Evolutionary conservation across 2,329 filamentous ascomycete genomes (phyloP), one percentile per base, ranked within the genome.

Genomic region (Talaromyces rugulosus): DNA sequence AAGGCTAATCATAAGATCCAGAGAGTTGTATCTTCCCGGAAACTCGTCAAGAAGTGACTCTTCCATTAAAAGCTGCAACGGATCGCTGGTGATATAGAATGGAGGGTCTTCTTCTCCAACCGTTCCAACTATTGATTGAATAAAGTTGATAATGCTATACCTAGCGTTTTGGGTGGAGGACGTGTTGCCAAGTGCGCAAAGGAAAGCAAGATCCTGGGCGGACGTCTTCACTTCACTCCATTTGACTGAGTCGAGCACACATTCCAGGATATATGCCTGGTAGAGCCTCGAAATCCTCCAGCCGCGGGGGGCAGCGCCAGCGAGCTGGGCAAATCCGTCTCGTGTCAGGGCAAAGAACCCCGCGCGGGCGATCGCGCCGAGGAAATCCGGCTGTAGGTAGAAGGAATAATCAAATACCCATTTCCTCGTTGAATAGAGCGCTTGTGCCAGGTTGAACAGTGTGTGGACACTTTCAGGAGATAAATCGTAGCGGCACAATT

Each of bases 1-100:
- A 54, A 54, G 52, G 27, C 30, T 54, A 27, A 33, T 54, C 52
- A 54, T 33, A 34, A 54, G 52, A 54, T 54, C 52, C 9, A 54
- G 52, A 54, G 18, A 31, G 18, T 33, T 34, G 52, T 54, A 33
- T 12, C 27, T 54, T 33, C 27, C 28, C 52, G 4, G 5, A 2
- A 54, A 1, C 6, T 3, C 27, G 16, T 33, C 52, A 14, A 3
- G 9, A 34, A 54, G 11, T 18, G 52, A 54, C 30, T 5, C 12
- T n/a, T 54, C 28, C 27, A 54, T 4, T n/a, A 54, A 27, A 34
- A 11, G 52, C 28, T 54, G 12, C 18, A 54, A 34, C 14, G 52
- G 52, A 33, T 54, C 28, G 28, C 14, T 3, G 16, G 27, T 54
- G 16, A 54, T n/a, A 54, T 28, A 33, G 14, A 54, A 54, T 54